phyloP scores from a whole-genome alignment of 2,329 filamentous ascomycete genomes.

The Escovopsis sp. region DNA sequence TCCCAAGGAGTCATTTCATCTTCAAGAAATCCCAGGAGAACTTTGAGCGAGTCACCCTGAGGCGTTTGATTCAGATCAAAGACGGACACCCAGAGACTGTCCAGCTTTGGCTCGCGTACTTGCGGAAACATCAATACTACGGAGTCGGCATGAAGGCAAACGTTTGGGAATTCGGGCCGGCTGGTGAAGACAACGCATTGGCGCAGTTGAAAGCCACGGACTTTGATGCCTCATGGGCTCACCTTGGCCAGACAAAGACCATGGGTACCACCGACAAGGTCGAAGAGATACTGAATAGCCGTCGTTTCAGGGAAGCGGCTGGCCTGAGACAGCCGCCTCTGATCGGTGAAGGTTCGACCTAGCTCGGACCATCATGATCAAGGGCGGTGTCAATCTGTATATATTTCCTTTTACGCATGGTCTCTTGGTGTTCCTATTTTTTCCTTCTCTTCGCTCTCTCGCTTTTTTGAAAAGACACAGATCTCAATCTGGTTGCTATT shows the following conservation, averaged over 20 bases:
- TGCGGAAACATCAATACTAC: conserved; percentile 84
- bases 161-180: conserved; percentile 70
- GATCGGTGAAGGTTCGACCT: not conserved
- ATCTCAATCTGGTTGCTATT: no score
- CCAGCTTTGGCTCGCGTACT: conserved; percentile 80
- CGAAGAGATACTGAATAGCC: conserved; percentile 39
- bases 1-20: conserved; percentile 77
- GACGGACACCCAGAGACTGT: conserved; percentile 84
- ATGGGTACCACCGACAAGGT: conserved; percentile 38
- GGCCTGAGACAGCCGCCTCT: conserved; percentile 13
- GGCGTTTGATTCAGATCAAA: conserved; percentile 79
- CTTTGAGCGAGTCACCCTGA: conserved; percentile 80
- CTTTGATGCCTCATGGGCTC: conserved; percentile 38
- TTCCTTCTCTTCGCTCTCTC: no score
- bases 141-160: conserved; percentile 99
- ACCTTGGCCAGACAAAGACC: conserved; percentile 38
- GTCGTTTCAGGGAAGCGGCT: conserved; percentile 29
- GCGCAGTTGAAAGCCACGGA: conserved; percentile 10
- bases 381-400: no score
- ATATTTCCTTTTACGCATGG: no score
- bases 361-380: not conserved
- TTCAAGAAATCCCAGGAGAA: conserved; percentile 98
- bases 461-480: no score
- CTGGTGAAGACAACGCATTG: conserved; percentile 27
- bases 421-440: no score